Base-by-base conservation (phyloP, 805 yeast species). In the Pichia scutulata region DNA sequence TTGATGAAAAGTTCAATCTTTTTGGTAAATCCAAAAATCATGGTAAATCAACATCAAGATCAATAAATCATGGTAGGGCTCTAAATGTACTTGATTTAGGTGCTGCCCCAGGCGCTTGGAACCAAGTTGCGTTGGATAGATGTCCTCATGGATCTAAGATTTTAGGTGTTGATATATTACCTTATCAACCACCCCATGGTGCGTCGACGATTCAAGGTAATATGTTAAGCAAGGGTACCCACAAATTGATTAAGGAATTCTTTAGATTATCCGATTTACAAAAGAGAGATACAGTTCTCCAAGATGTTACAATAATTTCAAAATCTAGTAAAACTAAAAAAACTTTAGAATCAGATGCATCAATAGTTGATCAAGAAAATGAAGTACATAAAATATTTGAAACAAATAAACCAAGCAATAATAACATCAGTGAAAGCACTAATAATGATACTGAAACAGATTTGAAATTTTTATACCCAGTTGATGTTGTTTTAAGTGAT, bases 41-140 rank as follows among this genome's bases (percentile, higher is more conserved):
- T 21, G 41, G 45, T 10, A 50, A 42, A 37, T 18, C 46, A 2
- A 33, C 37, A 33, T 33, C 37, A 16, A 57, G 50, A 14, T 28
- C 39, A 14, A 39, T 40, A 14, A n/a, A 33, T 4, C 23, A 33
- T 37, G 41, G 45, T 13, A 50, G 41, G 33, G n/a, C 46, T 2
- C 47, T 58, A 21, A 61, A 60, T 52, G 85, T 93, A 0, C 80
- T 93, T 5, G 99, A 93, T 69, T 69, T 93, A 43, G 96, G 97
- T 0, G 89, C 81, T 64, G 95, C 96, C 0, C 97, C 97, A 0
- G 97, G 97, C 0, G 89, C 96, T 3, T 89, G 97, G 97, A 79
- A 92, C 9, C 96, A 89, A 62, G 90, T 88, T 1, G 90, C 92
- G 0, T 68, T 76, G 9, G 78, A 77, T 48, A 64, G 76, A 49